Conservation (phyloP, 352 stramenopile species). For the Halophytophthora polymorphica region DNA sequence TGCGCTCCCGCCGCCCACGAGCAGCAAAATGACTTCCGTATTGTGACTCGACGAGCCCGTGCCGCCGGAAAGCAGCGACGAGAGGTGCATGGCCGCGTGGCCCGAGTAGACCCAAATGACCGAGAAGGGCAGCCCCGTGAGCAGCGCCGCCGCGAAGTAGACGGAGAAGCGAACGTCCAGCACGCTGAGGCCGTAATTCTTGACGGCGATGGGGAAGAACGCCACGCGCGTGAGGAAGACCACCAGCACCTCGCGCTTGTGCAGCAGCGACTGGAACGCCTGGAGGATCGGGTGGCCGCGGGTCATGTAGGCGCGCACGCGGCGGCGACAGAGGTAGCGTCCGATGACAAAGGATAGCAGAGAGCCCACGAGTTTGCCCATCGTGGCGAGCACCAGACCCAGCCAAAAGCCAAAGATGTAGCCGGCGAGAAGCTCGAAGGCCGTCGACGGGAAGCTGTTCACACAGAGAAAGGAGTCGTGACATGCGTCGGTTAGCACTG, state of each 20-base stretch:
- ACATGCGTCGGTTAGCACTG: not conserved
- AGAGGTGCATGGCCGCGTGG: conserved; percentile 62
- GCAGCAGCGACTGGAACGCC: conserved; percentile 61
- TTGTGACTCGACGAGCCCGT: conserved; percentile 29
- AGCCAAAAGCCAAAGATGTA: conserved; percentile 82
- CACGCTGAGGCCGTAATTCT: conserved; percentile 85
- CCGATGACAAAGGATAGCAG: conserved; percentile 69
- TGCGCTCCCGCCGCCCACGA: conserved; percentile 52
- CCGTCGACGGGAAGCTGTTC: conserved; percentile 66
- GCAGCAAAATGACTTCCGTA: conserved; percentile 49
- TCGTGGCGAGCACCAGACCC: conserved; percentile 52
- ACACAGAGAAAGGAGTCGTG: not conserved
- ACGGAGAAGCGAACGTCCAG: conserved; percentile 67
- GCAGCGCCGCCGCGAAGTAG: conserved; percentile 59
- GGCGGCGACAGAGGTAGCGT: conserved; percentile 55
- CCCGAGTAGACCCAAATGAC: conserved; percentile 79
- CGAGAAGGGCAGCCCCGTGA: conserved; percentile 69
- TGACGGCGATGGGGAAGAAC: conserved; percentile 84
- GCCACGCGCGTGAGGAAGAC: conserved; percentile 78
- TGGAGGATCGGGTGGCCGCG: conserved; percentile 66
- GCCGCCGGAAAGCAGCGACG: conserved; percentile 39
- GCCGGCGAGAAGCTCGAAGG: conserved; percentile 72
- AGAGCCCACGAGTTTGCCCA: conserved; percentile 67
- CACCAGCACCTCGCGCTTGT: conserved; percentile 61
- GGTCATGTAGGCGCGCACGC: conserved; percentile 65